Percentiles rank a stretch among this genome's conserved stretches.
phyloP scores from a whole-genome alignment of 179 eudicot species.

The Gypsophila paniculata region DNA sequence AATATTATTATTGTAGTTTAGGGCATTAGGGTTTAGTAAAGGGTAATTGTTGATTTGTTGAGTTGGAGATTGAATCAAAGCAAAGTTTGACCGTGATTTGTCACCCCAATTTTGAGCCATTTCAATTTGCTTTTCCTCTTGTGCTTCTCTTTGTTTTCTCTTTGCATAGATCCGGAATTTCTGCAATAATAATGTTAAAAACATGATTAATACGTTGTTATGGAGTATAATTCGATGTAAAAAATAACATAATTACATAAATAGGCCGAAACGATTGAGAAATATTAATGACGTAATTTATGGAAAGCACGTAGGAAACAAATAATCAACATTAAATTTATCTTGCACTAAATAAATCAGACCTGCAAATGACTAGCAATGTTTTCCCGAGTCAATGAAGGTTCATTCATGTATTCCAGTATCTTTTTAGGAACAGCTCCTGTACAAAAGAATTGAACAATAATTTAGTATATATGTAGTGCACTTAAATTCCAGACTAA shows the following conservation, averaged over 20 bases:
- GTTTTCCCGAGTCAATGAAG: conserved; percentile 18
- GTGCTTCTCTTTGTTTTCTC: neutral
- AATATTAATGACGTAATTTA: neutral
- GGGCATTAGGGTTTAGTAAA: conserved; percentile 9
- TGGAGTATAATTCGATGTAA: no score
- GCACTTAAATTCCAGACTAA: no score
- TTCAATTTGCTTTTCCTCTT: neutral
- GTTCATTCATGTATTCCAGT: conserved; percentile 26
- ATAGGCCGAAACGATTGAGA: neutral
- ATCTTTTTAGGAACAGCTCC: conserved; percentile 29
- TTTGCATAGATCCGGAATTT: conserved; percentile 21
- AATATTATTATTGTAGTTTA: neutral
- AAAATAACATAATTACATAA: no score
- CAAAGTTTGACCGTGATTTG: neutral
- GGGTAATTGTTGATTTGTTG: conserved; percentile 5
- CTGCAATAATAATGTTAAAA: conserved; percentile 12
- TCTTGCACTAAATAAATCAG: neutral
- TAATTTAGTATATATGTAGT: no score
- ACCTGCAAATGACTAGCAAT: conserved; percentile 37
- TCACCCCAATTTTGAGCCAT: conserved; percentile 3
- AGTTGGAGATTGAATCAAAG: neutral
- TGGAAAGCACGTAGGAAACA: neutral
- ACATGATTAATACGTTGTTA: no score
- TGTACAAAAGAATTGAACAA: neutral
- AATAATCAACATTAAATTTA: no score